Percentiles rank a stretch among this genome's conserved stretches.
Evolutionary conservation across 139 green algal genomes (phyloP).

Genomic region (Chlorella sorokiniana): DNA sequence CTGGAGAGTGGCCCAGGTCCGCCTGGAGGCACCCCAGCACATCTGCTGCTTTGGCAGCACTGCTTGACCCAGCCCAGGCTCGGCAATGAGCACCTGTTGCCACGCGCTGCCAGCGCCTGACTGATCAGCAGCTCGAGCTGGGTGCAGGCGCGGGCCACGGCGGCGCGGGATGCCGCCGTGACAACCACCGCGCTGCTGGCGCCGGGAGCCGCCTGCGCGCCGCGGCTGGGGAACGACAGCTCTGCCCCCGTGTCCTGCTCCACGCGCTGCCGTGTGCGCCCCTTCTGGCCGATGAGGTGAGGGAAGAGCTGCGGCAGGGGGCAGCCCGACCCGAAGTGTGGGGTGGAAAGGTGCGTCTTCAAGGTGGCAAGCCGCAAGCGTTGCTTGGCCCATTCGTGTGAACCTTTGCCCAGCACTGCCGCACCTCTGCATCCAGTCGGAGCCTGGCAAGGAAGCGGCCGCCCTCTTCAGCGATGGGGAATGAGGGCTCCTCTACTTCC

Average conservation of each 20-base stretch:
- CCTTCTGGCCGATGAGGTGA: constrained; percentile 2
- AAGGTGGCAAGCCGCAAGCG: no score
- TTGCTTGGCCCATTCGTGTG: no score
- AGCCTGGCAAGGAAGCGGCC: neutral
- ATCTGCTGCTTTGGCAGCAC: no score
- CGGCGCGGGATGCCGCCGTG: neutral
- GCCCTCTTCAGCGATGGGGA: neutral
- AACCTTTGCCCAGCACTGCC: neutral
- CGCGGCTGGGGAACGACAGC: neutral
- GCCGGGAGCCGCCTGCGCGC: neutral
- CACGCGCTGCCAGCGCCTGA: neutral
- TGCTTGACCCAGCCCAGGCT: no score
- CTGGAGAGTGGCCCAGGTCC: neutral
- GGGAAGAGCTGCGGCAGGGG: constrained; percentile 1
- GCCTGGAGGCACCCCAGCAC: neutral
- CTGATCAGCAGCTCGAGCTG: constrained; percentile 10
- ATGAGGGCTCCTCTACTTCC: neutral
- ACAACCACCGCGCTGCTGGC: neutral
- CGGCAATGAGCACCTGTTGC: neutral
- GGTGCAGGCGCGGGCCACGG: constrained; percentile 14
- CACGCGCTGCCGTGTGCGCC: constrained; percentile 5
- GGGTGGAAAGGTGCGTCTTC: no score
- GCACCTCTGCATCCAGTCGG: neutral
- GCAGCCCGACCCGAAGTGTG: neutral
- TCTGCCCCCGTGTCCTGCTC: constrained; percentile 6